phyloP scores from a whole-genome alignment of 129 eudicot species.

The Kitagawia praeruptora region DNA sequence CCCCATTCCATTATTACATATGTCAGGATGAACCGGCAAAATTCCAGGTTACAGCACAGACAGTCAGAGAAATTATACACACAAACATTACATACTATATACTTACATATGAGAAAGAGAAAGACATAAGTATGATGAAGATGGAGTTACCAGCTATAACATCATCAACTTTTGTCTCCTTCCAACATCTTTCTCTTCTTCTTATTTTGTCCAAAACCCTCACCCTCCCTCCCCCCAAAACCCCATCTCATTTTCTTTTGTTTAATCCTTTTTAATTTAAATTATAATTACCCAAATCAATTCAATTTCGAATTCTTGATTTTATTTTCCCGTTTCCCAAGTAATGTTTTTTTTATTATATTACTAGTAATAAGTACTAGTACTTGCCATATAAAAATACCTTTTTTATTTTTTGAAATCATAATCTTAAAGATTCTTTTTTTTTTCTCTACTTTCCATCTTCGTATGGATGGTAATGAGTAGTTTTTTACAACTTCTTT shows the following conservation, averaged over 20 bases:
- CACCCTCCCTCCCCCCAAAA: background rate
- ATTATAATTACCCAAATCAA: background rate
- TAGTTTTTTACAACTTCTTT: background rate
- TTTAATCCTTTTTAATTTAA: too few relatives aligned
- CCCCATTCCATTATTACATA: background rate
- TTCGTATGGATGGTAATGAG: constrained; percentile 13
- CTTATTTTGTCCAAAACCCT: background rate
- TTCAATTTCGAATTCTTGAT: background rate
- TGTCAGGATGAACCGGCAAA: constrained; percentile 1
- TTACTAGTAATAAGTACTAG: background rate
- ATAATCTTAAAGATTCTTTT: background rate
- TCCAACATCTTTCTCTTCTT: background rate
- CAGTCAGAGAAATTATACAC: background rate
- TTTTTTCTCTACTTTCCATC: constrained; percentile 4
- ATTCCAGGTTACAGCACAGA: constrained; percentile 5
- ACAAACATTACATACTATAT: background rate
- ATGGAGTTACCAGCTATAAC: background rate
- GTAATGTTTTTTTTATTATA: background rate
- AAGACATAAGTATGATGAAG: background rate
- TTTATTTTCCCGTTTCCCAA: background rate
- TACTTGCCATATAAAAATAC: background rate
- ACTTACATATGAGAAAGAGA: background rate
- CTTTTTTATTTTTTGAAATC: background rate
- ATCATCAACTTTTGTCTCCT: background rate
- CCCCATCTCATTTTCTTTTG: background rate